Evolutionary conservation across 1,284 basidiomycete species (phyloP).

Genomic region (Ganoderma boninense): DNA sequence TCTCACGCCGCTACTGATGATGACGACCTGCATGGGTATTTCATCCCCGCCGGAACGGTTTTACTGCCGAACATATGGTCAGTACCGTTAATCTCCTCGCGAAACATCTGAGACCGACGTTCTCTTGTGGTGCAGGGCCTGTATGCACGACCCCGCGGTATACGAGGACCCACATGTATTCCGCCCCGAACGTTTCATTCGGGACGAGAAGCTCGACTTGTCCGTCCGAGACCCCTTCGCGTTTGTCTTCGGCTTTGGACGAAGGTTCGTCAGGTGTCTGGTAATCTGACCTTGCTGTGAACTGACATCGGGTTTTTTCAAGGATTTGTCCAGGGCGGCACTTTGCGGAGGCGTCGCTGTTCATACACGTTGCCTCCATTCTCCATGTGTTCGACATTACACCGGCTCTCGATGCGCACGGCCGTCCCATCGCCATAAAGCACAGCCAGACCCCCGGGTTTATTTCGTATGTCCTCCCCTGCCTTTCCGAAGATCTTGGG

Average conservation of each 20-base stretch:
- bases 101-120: not conserved
- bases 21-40: not conserved
- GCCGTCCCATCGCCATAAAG: not conserved
- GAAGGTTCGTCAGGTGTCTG: not conserved
- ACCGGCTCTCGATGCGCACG: constrained; percentile 5
- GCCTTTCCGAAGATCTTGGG: not conserved
- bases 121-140: not conserved
- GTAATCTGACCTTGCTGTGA: not conserved
- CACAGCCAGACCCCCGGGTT: not conserved
- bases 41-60: not conserved
- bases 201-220: not conserved
- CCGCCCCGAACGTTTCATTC: not conserved
- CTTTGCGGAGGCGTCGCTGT: constrained; percentile 20
- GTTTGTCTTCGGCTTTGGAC: not conserved
- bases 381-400: constrained; percentile 17
- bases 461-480: not conserved
- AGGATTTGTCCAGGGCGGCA: constrained; percentile 45
- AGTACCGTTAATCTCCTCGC: not conserved
- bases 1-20: not conserved
- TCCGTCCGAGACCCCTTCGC: not conserved
- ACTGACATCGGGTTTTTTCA: not conserved
- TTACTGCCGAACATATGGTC: not conserved
- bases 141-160: not conserved
- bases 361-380: constrained; percentile 11
- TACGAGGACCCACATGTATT: not conserved